A percentile compares a stretch with the other conserved stretches of the same genome.
Conservation (phyloP, 2,329 filamentous ascomycete genomes). For the Beauveria sp. region DNA sequence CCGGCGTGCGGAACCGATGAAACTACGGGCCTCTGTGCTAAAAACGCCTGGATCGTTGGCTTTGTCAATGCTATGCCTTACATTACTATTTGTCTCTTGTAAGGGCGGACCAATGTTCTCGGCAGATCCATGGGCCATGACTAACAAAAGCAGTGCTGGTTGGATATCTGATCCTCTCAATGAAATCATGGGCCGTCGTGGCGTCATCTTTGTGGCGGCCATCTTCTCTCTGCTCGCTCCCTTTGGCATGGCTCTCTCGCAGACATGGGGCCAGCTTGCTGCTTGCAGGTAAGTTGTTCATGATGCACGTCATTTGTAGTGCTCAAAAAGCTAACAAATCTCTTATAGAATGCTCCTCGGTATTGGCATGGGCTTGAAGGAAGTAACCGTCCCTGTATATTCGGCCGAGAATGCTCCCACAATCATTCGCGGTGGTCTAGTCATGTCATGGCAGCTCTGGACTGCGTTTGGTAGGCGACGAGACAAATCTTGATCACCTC, state of each 20-base stretch:
- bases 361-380: conserved; percentile 51
- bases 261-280: conserved; percentile 52
- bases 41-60: conserved; percentile 54
- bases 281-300: conserved; percentile 37
- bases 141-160: conserved; percentile 34
- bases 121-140: conserved; percentile 10
- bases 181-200: conserved; percentile 49
- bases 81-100: conserved; percentile 36
- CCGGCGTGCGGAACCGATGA: conserved; percentile 23
- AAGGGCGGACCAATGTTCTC: conserved; percentile 14
- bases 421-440: conserved; percentile 23
- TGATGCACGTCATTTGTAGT: too few relatives aligned
- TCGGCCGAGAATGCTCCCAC: conserved; percentile 44
- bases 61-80: conserved; percentile 46
- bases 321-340: neutral
- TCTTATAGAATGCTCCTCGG: conserved; percentile 39
- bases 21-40: conserved; percentile 29
- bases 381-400: conserved; percentile 43
- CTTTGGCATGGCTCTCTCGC: conserved; percentile 51
- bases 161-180: conserved; percentile 59
- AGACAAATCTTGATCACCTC: too few relatives aligned
- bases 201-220: conserved; percentile 56
- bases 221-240: conserved; percentile 55
- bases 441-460: conserved; percentile 38
- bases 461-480: conserved; percentile 35